A percentile compares a stretch with the other conserved stretches of the same genome.
Evolutionary conservation across 177 flowering plant species (phyloP).

Genomic region (Tripterygium wilfordii): DNA sequence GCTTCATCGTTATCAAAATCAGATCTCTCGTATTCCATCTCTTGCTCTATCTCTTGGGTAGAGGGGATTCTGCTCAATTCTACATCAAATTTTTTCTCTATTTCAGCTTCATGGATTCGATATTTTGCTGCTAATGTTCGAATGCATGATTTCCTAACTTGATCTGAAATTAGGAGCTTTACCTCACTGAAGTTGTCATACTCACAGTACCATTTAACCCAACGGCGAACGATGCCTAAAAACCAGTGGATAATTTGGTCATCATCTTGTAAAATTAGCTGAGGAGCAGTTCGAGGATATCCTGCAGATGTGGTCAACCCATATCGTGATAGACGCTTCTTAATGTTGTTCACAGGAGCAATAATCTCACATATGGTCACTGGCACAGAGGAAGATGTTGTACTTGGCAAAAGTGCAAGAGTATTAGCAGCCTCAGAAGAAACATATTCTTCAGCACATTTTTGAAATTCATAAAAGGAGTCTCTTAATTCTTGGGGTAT

Average conservation of each 20-base stretch:
- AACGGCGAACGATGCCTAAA: slow-evolving; percentile 61
- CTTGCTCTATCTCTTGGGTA: slow-evolving; percentile 46
- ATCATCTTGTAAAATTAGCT: slow-evolving; percentile 62
- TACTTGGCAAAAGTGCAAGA: slow-evolving; percentile 46
- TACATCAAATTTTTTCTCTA: slow-evolving; percentile 60
- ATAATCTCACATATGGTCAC: slow-evolving; percentile 26
- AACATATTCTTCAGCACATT: slow-evolving; percentile 49
- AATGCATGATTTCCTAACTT: slow-evolving; percentile 72
- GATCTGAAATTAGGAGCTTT: slow-evolving; percentile 44
- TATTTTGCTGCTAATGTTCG: slow-evolving; percentile 83
- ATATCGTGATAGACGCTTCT: slow-evolving; percentile 63
- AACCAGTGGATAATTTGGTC: slow-evolving; percentile 75
- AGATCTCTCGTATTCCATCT: slow-evolving; percentile 21
- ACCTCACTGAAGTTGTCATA: slow-evolving; percentile 56
- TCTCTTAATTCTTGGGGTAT: slow-evolving; percentile 66
- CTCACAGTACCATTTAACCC: slow-evolving; percentile 67
- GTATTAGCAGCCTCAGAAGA: slow-evolving; percentile 62
- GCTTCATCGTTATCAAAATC: slow-evolving; percentile 44
- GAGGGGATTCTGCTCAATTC: slow-evolving; percentile 63
- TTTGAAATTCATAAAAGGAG: slow-evolving; percentile 71
- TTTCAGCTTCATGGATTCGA: slow-evolving; percentile 52
- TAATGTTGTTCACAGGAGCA: slow-evolving; percentile 54
- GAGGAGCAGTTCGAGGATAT: slow-evolving; percentile 38
- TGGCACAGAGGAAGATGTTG: slow-evolving; percentile 17
- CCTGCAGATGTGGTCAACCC: slow-evolving; percentile 57